Base-by-base conservation (phyloP, 2,329 filamentous ascomycete species). In the Pseudocercospora fijiensis region DNA sequence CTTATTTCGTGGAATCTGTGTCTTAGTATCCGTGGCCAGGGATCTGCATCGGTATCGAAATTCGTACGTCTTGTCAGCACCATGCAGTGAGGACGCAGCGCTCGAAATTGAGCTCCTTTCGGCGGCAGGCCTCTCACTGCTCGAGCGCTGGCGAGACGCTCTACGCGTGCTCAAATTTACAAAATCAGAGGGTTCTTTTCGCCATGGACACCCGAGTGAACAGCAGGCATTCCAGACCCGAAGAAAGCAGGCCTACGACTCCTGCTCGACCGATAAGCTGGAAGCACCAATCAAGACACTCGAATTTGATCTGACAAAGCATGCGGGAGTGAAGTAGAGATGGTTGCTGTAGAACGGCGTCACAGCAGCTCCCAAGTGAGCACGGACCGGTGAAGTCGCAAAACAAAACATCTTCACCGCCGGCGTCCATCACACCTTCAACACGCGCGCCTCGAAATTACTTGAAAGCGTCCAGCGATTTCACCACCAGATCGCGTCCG, bases 301-400 rank as follows among this genome's bases (percentile, higher is more conserved):
- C 16, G 37, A 41, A n/a, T 41, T 11, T n/a, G 37, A 18, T 41
- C 37, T 41, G 37, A 41, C 37, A 41, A 41, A 41, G 37, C 37
- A n/a, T 41, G 16, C 37, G 37, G n/a, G 37, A 51, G 53, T 37
- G 53, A 56, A 56, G 53, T 18, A 22, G 53, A 56, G 24, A 41
- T 28, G 27, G 53, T 56, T 33, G 53, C 18, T 51, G 45, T 26
- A 26, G 45, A 11, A 51, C 20, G 13, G 45, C 28, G 53, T 37
- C 53, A 56, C 28, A n/a, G 22, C 26, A 26, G 30, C 3, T 33
- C 30, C 30, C 30, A 33, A 33, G 7, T 37, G 33, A 56, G 53
- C 53, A 56, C 53, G 53, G 53, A 18, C 53, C 30, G 4, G 22
- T 41, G n/a, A 20, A 30, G n/a, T 27, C 28, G n/a, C 26, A 56